These are phyloP conservation scores for Leccinum proliferum DNA, from an alignment of 1,284 basidiomycete genomes.

Conservation along the genomic window DNA sequence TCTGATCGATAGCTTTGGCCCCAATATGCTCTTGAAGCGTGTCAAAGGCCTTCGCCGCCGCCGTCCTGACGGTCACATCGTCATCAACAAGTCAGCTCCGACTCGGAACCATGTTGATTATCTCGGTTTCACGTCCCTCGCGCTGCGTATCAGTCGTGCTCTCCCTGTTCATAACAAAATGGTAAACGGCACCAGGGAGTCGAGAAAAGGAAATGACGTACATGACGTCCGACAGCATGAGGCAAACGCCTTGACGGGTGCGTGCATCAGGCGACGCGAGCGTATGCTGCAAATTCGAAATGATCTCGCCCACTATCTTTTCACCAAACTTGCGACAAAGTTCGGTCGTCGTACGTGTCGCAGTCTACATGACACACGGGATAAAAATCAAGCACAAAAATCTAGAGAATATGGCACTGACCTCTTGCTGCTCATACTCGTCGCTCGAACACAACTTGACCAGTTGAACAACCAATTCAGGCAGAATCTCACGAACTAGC, in stretches of 20 bases:
- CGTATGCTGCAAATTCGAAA: constrained; percentile 71
- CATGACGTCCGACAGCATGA: constrained; percentile 88
- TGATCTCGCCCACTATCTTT: constrained; percentile 81
- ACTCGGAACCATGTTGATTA: constrained; percentile 81
- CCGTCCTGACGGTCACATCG: constrained; percentile 81
- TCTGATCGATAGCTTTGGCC: constrained; percentile 91
- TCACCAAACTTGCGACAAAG: constrained; percentile 97
- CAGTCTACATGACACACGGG: constrained; percentile 48
- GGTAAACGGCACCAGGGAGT: not conserved
- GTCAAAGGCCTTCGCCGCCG: constrained; percentile 94
- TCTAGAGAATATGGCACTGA: constrained; percentile 27
- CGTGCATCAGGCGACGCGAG: constrained; percentile 67
- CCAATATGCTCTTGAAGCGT: constrained; percentile 89
- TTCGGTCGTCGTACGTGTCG: constrained; percentile 82
- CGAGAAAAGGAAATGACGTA: constrained; percentile 29
- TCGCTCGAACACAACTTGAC: constrained; percentile 73
- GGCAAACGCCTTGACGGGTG: constrained; percentile 85
- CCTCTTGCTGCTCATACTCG: constrained; percentile 89
- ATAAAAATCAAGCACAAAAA: not conserved
- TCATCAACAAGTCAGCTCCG: constrained; percentile 87
- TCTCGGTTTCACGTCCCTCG: constrained; percentile 87
- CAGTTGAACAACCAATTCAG: constrained; percentile 78
- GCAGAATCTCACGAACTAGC: constrained; percentile 89
- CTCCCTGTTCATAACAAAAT: constrained; percentile 42
- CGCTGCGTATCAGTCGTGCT: constrained; percentile 84